These are phyloP conservation scores for Leccinum fibrillosum DNA, from an alignment of 768 basidiomycete species.

Conservation along the genomic window DNA sequence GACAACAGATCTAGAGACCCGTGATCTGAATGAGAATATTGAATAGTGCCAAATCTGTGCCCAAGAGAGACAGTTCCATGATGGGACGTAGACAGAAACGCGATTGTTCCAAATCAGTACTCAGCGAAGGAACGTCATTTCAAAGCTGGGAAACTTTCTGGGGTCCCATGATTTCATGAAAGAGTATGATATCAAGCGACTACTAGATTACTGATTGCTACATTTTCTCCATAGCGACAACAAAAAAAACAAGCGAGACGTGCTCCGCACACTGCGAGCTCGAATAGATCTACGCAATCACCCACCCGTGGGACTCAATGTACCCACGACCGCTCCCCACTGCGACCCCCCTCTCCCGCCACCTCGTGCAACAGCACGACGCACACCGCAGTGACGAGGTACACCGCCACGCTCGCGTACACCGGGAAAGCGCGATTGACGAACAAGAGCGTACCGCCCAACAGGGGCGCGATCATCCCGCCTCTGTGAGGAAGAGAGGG, in stretches of 20 bases:
- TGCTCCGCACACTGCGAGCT: neutral
- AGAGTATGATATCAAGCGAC: too few relatives aligned
- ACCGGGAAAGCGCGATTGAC: conserved; percentile 71
- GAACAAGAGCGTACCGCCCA: conserved; percentile 70
- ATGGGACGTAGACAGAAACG: too few relatives aligned
- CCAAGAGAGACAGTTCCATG: too few relatives aligned
- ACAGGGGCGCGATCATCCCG: conserved; percentile 83
- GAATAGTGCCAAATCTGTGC: too few relatives aligned
- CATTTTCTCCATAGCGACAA: neutral
- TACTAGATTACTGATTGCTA: too few relatives aligned
- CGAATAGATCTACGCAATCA: neutral
- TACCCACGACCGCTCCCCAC: conserved; percentile 4
- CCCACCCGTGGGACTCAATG: neutral
- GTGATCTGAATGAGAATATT: too few relatives aligned
- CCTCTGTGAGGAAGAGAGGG: conserved; percentile 45
- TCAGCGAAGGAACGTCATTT: too few relatives aligned
- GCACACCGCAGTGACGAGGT: conserved; percentile 58
- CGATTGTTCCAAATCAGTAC: too few relatives aligned
- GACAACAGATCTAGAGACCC: too few relatives aligned
- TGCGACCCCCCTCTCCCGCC: conserved; percentile 19
- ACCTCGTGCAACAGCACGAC: conserved; percentile 58
- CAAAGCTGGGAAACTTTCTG: too few relatives aligned
- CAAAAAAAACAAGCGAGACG: neutral
- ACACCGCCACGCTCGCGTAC: conserved; percentile 67
- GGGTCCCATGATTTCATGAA: too few relatives aligned